Evolutionary conservation across 1,284 basidiomycete genomes (phyloP).

Genomic region (Thelephora terrestris): DNA sequence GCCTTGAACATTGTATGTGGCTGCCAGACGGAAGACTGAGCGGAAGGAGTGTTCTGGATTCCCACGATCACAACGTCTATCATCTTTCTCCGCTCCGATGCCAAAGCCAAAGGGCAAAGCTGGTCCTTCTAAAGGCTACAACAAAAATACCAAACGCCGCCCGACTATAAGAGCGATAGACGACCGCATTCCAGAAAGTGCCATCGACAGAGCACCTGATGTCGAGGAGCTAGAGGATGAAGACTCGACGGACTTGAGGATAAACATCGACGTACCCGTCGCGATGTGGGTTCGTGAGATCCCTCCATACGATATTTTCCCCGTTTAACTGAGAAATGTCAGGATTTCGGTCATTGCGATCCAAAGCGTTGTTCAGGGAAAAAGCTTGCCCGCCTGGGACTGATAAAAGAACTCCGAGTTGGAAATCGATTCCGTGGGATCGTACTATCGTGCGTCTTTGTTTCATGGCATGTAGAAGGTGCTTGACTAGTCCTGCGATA

Average conservation of each 20-base stretch:
- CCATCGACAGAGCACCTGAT: conserved; percentile 32
- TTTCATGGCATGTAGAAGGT: not conserved
- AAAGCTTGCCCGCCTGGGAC: conserved; percentile 78
- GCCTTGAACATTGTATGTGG: not conserved
- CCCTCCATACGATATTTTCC: not conserved
- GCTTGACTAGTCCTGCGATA: conserved; percentile 21
- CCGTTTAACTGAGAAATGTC: not conserved
- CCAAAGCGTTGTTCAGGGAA: conserved; percentile 93
- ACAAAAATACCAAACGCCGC: not conserved
- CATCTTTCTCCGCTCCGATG: not conserved
- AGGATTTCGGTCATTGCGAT: conserved; percentile 98
- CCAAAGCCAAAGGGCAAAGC: not conserved
- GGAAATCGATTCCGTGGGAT: conserved; percentile 86
- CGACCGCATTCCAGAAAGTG: conserved; percentile 34
- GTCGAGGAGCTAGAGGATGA: conserved; percentile 20
- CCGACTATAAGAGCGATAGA: conserved; percentile 1
- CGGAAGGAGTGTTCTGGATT: not conserved
- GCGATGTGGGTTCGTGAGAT: conserved; percentile 76
- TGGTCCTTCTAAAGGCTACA: not conserved
- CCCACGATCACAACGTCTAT: not conserved
- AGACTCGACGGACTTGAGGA: conserved; percentile 15
- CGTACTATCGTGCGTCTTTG: conserved; percentile 73
- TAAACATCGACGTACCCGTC: conserved; percentile 54
- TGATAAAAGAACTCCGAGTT: conserved; percentile 79
- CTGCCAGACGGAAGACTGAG: not conserved